phyloP scores from a whole-genome alignment of 768 basidiomycete genomes.

The Lactarius tabidus region DNA sequence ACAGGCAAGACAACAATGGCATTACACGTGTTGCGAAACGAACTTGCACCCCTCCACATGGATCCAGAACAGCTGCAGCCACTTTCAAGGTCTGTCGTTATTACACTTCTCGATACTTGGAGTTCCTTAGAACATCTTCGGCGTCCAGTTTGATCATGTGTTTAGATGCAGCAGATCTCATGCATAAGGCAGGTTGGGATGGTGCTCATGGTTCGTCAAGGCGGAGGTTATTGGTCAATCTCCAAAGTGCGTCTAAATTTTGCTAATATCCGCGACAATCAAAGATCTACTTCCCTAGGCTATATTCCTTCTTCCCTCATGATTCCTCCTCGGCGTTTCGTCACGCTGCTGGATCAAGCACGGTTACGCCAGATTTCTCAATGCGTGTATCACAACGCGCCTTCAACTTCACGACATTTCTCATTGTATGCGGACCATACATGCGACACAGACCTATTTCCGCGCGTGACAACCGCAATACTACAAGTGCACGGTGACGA shows the following conservation, averaged over 20 bases:
- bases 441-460: constrained; percentile 80
- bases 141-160: constrained; percentile 67
- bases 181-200: constrained; percentile 82
- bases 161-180: constrained; percentile 75
- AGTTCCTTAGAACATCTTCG: constrained; percentile 1
- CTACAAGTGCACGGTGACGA: constrained; percentile 86
- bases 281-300: constrained; percentile 41
- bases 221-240: constrained; percentile 62
- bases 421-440: constrained; percentile 87
- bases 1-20: constrained; percentile 75
- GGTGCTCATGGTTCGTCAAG: constrained; percentile 81
- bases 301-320: constrained; percentile 89
- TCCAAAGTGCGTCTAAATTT: constrained; percentile 63
- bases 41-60: constrained; percentile 77
- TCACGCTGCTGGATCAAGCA: constrained; percentile 82
- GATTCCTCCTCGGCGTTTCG: constrained; percentile 88
- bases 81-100: constrained; percentile 69
- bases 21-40: constrained; percentile 79
- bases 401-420: constrained; percentile 50
- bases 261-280: background rate
- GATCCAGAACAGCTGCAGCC: constrained; percentile 80
- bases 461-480: constrained; percentile 78
- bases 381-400: constrained; percentile 85
- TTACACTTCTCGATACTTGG: constrained; percentile 7
- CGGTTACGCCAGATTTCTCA: constrained; percentile 70